phyloP scores from a whole-genome alignment of 2,329 filamentous ascomycete species.

The Sporothrix schenckii region DNA sequence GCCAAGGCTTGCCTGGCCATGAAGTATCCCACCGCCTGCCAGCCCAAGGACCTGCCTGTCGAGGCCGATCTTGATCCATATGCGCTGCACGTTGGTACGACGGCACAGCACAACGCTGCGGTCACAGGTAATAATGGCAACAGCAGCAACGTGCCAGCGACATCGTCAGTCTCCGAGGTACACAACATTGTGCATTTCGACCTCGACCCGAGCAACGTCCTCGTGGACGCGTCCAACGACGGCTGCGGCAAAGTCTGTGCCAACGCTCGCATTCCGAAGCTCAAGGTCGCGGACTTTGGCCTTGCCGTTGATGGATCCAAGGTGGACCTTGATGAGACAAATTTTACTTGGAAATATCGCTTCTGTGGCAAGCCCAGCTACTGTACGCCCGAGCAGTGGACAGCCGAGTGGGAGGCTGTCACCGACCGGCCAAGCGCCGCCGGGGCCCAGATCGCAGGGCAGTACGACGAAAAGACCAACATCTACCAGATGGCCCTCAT shows the following conservation, averaged over 20 bases:
- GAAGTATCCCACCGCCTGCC: slow-evolving; percentile 32
- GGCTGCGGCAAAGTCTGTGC: not conserved
- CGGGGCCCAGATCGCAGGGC: slow-evolving; percentile 26
- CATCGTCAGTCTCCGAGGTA: not conserved
- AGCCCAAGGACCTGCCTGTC: not conserved
- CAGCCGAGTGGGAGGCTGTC: slow-evolving; percentile 34
- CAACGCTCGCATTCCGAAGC: slow-evolving; percentile 15
- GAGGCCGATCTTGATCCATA: slow-evolving; percentile 15
- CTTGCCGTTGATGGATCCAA: not conserved
- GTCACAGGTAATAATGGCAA: not conserved
- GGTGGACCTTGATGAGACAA: not conserved
- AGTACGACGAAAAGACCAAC: slow-evolving; percentile 33
- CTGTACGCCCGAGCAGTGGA: slow-evolving; percentile 34
- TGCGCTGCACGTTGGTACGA: too few relatives aligned
- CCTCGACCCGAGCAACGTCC: slow-evolving; percentile 36
- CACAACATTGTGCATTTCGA: slow-evolving; percentile 37
- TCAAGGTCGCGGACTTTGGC: slow-evolving; percentile 36
- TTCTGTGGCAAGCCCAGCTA: slow-evolving; percentile 28
- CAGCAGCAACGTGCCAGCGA: too few relatives aligned
- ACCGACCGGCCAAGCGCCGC: not conserved
- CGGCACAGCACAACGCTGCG: not conserved
- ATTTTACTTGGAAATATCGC: slow-evolving; percentile 19
- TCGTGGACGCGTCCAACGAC: slow-evolving; percentile 26
- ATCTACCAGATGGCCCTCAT: slow-evolving; percentile 33
- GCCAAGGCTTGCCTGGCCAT: slow-evolving; percentile 35